phyloP scores from a whole-genome alignment of 1,139 yeast genomes.

The Hemisphaericaspora xylanilytica region DNA sequence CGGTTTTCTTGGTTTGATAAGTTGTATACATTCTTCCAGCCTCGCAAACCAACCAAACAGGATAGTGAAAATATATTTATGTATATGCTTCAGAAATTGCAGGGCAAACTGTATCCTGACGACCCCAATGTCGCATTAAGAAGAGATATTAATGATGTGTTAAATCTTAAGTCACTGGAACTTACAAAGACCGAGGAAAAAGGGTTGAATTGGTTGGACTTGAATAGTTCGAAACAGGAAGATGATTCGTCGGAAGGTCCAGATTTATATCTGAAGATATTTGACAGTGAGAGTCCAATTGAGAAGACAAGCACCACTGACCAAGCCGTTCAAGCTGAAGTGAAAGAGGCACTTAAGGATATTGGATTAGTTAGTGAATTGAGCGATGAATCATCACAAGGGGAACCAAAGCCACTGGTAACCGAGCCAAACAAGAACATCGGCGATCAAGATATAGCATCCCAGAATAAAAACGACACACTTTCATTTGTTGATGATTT shows the following conservation, averaged over 20 bases:
- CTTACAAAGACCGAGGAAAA: not conserved
- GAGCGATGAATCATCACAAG: not conserved
- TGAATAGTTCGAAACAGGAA: not conserved
- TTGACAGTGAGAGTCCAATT: not conserved
- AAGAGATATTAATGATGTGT: not conserved
- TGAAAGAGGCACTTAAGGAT: not conserved
- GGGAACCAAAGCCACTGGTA: no score
- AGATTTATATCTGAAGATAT: not conserved
- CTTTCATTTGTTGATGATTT: not conserved
- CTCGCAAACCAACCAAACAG: not conserved
- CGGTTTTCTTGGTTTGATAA: not conserved
- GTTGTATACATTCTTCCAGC: not conserved
- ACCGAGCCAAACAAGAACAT: no score
- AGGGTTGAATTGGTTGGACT: not conserved
- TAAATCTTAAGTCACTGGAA: not conserved
- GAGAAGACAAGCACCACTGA: not conserved
- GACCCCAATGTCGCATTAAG: not conserved
- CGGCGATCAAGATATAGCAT: no score
- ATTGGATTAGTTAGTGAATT: not conserved
- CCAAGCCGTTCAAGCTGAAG: not conserved
- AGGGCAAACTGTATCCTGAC: not conserved
- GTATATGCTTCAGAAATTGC: not conserved
- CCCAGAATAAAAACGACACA: no score
- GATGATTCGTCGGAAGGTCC: no score
- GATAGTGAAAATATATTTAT: not conserved